Percentiles rank a stretch among this genome's conserved stretches.
phyloP scores from a whole-genome alignment of 1,284 basidiomycete genomes.

The Trichosporon ovoides region DNA sequence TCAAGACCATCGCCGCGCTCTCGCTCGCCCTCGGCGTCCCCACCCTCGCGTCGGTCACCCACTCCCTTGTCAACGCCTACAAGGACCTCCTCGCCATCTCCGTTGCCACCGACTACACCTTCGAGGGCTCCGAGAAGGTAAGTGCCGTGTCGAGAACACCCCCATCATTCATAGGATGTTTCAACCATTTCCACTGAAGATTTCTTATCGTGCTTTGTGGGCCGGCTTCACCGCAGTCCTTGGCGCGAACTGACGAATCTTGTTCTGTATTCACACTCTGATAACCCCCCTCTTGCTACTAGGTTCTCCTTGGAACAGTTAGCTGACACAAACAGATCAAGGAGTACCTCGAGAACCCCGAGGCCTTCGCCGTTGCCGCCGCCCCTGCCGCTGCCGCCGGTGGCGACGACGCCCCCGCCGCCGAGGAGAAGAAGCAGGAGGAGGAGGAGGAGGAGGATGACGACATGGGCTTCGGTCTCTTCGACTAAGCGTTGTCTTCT shows the following conservation, averaged over 20 bases:
- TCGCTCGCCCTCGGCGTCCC: constrained; percentile 95
- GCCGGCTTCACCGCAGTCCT: constrained; percentile 37
- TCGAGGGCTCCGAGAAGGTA: constrained; percentile 90
- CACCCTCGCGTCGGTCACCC: constrained; percentile 85
- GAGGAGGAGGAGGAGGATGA: constrained; percentile 69
- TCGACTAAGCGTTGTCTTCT: constrained; percentile 59
- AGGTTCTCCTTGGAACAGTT: background rate
- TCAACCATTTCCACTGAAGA: constrained; percentile 45
- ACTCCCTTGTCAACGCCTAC: constrained; percentile 97
- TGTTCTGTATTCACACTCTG: constrained; percentile 36
- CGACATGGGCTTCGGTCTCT: constrained; percentile 69
- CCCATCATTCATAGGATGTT: constrained; percentile 23
- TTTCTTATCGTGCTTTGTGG: constrained; percentile 50
- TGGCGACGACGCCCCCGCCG: constrained; percentile 54
- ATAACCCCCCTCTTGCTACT: constrained; percentile 9
- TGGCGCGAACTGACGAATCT: constrained; percentile 25
- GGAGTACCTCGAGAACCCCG: constrained; percentile 94
- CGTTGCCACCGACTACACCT: constrained; percentile 88
- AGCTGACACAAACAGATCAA: constrained; percentile 61
- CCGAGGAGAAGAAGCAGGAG: constrained; percentile 55
- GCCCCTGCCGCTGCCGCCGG: constrained; percentile 57
- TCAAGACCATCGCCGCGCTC: constrained; percentile 93
- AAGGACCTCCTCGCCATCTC: constrained; percentile 94
- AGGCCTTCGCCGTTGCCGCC: constrained; percentile 82
- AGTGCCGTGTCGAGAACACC: constrained; percentile 32